A percentile compares a stretch with the other conserved stretches of the same genome.
Conservation (phyloP, 345 rosid genomes). For the Tarenaya hassleriana region DNA sequence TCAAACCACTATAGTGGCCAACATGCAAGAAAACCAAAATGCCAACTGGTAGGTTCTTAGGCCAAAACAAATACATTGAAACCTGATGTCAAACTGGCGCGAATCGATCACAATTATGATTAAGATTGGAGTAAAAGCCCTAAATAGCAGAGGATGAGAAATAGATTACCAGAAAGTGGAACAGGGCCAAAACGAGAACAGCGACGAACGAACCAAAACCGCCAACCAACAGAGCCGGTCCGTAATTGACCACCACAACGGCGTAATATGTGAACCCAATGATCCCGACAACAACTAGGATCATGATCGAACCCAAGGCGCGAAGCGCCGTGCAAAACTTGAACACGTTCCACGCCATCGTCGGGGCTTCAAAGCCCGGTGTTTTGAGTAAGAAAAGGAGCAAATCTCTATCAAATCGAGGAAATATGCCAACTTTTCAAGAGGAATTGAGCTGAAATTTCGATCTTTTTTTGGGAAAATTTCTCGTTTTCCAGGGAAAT, state of each 20-base stretch:
- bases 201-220: conserved; percentile 43
- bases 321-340: conserved; percentile 73
- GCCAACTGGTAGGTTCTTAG: too few relatives aligned
- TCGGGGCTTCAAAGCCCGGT: not conserved
- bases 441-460: too few relatives aligned
- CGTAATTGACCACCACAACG: conserved; percentile 51
- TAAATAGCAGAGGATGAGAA: not conserved
- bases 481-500: too few relatives aligned
- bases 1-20: too few relatives aligned
- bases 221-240: conserved; percentile 60
- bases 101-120: not conserved
- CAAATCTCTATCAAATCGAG: not conserved
- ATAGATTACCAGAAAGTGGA: conserved; percentile 55
- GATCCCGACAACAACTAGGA: conserved; percentile 51
- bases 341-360: conserved; percentile 79
- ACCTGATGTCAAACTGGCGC: too few relatives aligned
- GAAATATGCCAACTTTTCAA: not conserved
- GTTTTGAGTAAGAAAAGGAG: too few relatives aligned
- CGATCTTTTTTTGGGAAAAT: too few relatives aligned
- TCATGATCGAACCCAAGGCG: conserved; percentile 74
- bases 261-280: conserved; percentile 59
- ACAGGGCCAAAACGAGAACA: conserved; percentile 36
- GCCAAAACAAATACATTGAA: too few relatives aligned
- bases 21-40: too few relatives aligned
- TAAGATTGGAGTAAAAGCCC: not conserved